Evolutionary conservation across 768 basidiomycete species (phyloP), one percentile per base, ranked within the genome.

Genomic region (Termitomyces sp.): DNA sequence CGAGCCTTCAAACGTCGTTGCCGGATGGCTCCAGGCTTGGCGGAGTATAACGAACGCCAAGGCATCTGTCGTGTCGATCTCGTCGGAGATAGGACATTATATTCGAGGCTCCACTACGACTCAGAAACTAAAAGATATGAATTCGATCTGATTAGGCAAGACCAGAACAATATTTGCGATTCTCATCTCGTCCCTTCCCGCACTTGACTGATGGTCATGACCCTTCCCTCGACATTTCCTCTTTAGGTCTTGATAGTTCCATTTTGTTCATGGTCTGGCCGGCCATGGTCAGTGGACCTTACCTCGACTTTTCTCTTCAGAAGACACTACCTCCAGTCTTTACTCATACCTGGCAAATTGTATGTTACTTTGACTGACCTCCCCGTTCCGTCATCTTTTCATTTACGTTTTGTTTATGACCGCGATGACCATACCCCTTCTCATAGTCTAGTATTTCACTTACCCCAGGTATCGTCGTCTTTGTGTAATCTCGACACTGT

Each of bases 51-150:
- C 60, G 76, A 77, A 62, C 70, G 72, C 37, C 71, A 77, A 51
- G 86, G 86, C 7, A 76, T 85, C 71, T 75, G 79, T 57, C 79
- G 87, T 17, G 79, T 87, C 52, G 87, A 89, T 61, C 68, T 84
- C 38, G 71, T 88, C 58, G 68, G 75, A 29, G 82, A 83, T 9
- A 80, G 71, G 57, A 81, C 83, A 32, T 68, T 85, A 57, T 88
- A 87, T 69, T 77, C 77, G 51, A 84, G 83, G 36, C 66, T 88
- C 78, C 50, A 61, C 17, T 42, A 8, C 34, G 43, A 61, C 17
- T 12, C 31, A 12, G 37, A 54, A 6, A 45, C 50, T 34, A 46
- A 32, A n/a, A 56, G 60, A 29, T 60, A 60, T 38, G 31, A 57
- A 38, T 52, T 61, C 34, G 55, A 61, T n/a, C 8, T 57, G 14